phyloP scores from a whole-genome alignment of 1,139 yeast genomes.

The Blastobotrys elegans region DNA sequence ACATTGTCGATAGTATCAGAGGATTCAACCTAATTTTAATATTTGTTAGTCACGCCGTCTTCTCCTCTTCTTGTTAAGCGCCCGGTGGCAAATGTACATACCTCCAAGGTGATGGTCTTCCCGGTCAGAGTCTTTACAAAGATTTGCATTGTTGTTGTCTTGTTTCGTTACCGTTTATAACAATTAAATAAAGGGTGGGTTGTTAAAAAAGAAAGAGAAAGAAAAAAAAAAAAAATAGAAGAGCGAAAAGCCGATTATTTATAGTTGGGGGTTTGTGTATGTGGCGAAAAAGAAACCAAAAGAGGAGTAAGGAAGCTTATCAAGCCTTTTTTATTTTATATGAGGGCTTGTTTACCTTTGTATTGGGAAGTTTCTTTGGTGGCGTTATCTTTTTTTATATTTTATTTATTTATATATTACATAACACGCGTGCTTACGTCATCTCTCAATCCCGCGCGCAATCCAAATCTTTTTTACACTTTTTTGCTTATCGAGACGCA shows the following conservation, averaged over 20 bases:
- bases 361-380: no score
- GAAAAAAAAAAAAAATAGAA: not conserved
- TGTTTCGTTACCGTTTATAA: no score
- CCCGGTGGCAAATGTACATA: not conserved
- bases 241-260: not conserved
- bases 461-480: not conserved
- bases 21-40: conserved; percentile 55
- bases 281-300: not conserved
- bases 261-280: no score
- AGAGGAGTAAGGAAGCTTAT: not conserved
- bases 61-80: no score
- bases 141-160: conserved; percentile 25
- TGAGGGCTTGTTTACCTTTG: not conserved
- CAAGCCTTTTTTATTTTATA: no score
- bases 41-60: not conserved
- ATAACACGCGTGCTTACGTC: not conserved
- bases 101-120: conserved; percentile 78
- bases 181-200: not conserved
- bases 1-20: conserved; percentile 93
- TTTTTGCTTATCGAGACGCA: not conserved
- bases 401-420: not conserved
- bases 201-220: not conserved
- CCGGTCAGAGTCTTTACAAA: conserved; percentile 76
- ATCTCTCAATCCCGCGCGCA: no score
- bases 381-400: not conserved